Evolutionary conservation across 345 rosid genomes (phyloP).

Genomic region (Euclidium syriacum): DNA sequence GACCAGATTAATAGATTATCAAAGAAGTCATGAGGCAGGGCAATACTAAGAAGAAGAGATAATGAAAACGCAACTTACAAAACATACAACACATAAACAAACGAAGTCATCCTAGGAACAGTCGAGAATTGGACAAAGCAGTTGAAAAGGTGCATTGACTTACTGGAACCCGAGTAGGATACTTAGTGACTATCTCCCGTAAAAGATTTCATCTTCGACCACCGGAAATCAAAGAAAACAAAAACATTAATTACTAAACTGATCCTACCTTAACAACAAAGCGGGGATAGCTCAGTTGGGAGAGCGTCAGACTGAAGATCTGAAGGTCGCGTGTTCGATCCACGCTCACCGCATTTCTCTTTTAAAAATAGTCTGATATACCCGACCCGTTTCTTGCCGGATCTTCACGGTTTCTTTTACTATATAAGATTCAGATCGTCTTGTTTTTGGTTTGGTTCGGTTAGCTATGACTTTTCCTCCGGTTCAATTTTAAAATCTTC

Average conservation of each 20-base stretch:
- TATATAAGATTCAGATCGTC: too few relatives aligned
- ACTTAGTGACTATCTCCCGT: constrained; percentile 27
- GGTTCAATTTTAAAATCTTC: background rate
- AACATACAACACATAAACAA: background rate
- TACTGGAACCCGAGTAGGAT: constrained; percentile 34
- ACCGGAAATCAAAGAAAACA: too few relatives aligned
- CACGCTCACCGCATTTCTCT: constrained; percentile 73
- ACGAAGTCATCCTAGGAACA: background rate
- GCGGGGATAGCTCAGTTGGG: constrained; percentile 99
- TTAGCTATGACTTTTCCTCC: too few relatives aligned
- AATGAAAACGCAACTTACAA: background rate
- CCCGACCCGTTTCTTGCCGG: too few relatives aligned
- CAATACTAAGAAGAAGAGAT: background rate
- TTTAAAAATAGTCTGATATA: too few relatives aligned
- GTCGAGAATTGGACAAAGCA: background rate
- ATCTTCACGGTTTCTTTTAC: too few relatives aligned
- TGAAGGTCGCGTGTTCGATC: constrained; percentile 75
- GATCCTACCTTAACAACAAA: too few relatives aligned
- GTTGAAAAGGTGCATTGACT: background rate
- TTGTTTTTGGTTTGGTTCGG: too few relatives aligned
- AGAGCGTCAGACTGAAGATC: constrained; percentile 86
- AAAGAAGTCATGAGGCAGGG: background rate
- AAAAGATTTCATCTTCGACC: constrained; percentile 28
- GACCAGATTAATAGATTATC: background rate
- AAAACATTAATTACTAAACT: too few relatives aligned